These are phyloP conservation scores for Pleurostoma richardsiae DNA, from an alignment of 2,329 filamentous ascomycete species.

Conservation along the genomic window DNA sequence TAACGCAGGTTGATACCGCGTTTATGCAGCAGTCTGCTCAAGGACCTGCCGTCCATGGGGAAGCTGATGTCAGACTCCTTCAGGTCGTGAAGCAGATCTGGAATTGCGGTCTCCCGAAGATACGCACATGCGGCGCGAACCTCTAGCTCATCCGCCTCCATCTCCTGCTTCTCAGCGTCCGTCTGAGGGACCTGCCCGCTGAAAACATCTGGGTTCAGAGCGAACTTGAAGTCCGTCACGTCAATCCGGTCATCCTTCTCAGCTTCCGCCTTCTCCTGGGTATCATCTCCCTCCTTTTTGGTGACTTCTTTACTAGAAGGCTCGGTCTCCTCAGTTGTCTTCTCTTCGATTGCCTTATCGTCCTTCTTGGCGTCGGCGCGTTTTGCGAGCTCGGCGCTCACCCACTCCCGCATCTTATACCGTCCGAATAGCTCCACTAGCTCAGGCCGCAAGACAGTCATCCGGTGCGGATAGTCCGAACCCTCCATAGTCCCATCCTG, in stretches of 20 bases:
- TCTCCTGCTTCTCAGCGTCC: slow-evolving; percentile 80
- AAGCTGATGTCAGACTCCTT: slow-evolving; percentile 92
- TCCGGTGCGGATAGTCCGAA: slow-evolving; percentile 80
- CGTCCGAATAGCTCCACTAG: slow-evolving; percentile 83
- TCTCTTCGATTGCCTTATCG: slow-evolving; percentile 20
- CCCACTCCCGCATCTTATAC: slow-evolving; percentile 82
- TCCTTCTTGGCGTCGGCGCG: slow-evolving; percentile 39
- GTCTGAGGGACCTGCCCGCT: slow-evolving; percentile 88
- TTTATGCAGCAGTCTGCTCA: slow-evolving; percentile 87
- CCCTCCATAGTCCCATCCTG: slow-evolving; percentile 35
- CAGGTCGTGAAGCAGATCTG: slow-evolving; percentile 80
- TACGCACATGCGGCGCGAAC: slow-evolving; percentile 80
- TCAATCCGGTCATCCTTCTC: slow-evolving; percentile 67
- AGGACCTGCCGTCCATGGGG: slow-evolving; percentile 94
- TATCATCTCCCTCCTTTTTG: slow-evolving; percentile 10
- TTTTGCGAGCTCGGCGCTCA: slow-evolving; percentile 70
- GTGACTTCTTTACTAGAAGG: slow-evolving; percentile 1
- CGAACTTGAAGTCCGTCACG: slow-evolving; percentile 78
- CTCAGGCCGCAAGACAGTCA: slow-evolving; percentile 90
- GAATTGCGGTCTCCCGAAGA: slow-evolving; percentile 71
- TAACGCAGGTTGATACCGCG: slow-evolving; percentile 96
- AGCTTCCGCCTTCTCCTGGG: slow-evolving; percentile 24
- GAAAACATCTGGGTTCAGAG: slow-evolving; percentile 92
- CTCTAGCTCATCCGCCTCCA: slow-evolving; percentile 79
- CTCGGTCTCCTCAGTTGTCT: slow-evolving; percentile 17